phyloP scores from a whole-genome alignment of 2,329 filamentous ascomycete species.

The Cadophora sp. region DNA sequence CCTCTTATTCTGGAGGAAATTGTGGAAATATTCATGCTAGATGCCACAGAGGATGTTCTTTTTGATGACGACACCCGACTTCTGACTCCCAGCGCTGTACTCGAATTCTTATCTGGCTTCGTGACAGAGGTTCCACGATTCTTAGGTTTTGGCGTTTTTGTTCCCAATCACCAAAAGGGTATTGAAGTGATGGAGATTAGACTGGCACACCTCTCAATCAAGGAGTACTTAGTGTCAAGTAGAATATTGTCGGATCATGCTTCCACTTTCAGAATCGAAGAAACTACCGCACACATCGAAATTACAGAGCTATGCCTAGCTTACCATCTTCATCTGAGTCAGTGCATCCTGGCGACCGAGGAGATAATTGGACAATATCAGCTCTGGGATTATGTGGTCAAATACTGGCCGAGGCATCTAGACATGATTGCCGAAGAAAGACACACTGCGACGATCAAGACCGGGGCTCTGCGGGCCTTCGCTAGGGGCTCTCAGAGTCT shows the following conservation, averaged over 20 bases:
- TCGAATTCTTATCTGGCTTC: background rate
- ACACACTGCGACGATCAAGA: background rate
- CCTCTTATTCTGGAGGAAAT: conserved; percentile 41
- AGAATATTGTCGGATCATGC: background rate
- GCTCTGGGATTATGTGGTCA: conserved; percentile 12
- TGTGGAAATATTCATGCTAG: background rate
- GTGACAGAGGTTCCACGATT: background rate
- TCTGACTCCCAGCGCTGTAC: background rate
- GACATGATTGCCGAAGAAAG: background rate
- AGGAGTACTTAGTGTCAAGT: conserved; percentile 43
- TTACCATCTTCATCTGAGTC: background rate
- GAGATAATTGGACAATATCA: background rate
- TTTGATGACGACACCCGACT: background rate
- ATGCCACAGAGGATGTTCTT: background rate
- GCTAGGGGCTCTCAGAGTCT: background rate
- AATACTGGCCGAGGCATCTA: conserved; percentile 6
- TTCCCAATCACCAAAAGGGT: conserved; percentile 2
- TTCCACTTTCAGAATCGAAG: background rate
- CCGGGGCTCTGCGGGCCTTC: background rate
- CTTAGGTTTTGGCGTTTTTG: background rate
- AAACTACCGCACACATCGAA: background rate
- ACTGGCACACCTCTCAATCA: conserved; percentile 45
- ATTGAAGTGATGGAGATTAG: background rate
- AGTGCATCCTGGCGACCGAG: background rate
- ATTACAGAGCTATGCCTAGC: background rate